Evolutionary conservation across 2,329 filamentous ascomycete genomes (phyloP).

Genomic region (Alternaria hordeiaustralica): DNA sequence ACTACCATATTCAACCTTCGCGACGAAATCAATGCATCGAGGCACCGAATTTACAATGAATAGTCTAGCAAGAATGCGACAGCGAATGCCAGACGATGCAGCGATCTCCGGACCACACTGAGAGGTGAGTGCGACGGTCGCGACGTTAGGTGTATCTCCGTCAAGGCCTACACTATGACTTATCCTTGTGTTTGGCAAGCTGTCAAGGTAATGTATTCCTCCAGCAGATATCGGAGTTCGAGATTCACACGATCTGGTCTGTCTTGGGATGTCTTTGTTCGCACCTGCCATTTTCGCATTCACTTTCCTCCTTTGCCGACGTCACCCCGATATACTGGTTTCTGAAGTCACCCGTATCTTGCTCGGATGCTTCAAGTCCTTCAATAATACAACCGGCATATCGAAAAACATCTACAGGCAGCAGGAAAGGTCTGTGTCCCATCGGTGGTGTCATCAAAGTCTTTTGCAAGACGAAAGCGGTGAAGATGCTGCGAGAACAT

Average conservation of each 20-base stretch:
- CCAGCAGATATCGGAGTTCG: not conserved
- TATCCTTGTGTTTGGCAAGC: not conserved
- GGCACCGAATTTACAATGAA: not conserved
- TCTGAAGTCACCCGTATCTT: not conserved
- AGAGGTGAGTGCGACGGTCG: not conserved
- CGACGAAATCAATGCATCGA: not conserved
- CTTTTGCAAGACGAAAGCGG: not conserved
- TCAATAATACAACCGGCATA: rapidly evolving
- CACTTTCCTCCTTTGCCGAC: not conserved
- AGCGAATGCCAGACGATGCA: not conserved
- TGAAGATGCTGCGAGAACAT: not conserved
- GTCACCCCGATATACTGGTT: not conserved
- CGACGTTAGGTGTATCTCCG: not conserved
- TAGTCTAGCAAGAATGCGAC: rapidly evolving
- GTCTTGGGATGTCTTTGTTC: not conserved
- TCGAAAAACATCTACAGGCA: not conserved
- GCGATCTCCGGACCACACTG: not conserved
- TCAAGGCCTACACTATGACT: not conserved
- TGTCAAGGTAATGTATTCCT: not conserved
- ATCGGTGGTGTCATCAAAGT: not conserved
- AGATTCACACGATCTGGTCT: not conserved
- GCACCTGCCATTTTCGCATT: not conserved
- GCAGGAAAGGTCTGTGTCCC: not conserved
- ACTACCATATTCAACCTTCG: not conserved
- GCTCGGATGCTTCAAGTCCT: not conserved